Evolutionary conservation across 176 grass and related monocot genomes (phyloP), one percentile per base, ranked within the genome.

Genomic region (Zea mays): DNA sequence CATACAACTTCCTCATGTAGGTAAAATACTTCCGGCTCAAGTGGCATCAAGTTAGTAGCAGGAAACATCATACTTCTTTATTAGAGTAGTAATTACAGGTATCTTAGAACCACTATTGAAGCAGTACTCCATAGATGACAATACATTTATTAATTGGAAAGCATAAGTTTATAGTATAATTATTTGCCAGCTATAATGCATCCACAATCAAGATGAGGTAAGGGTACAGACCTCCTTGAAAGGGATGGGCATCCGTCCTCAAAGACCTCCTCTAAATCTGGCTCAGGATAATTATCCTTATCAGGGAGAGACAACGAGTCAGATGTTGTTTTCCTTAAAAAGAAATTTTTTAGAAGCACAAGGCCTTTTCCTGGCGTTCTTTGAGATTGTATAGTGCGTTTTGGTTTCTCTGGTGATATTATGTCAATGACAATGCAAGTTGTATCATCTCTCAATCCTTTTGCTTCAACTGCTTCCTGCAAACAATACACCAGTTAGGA

Each of bases 371-470:
- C 84, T 63, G 89, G 85, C 70, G 83, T 93, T 77, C 83, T 89
- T 75, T 74, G 85, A 69, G 74, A 70, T 40, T 84, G 85, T 38
- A 77, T 35, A 12, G 73, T 70, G 13, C 88, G 66, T 19, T 85
- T 93, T 33, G 55, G 20, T 83, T 89, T 99, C 82, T 96, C 90
- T 76, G 85, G 66, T 34, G 96, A 86, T 72, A 89, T 71, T 69
- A 99, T 85, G 84, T 99, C 96, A 76, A 99, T 67, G 3, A 99
- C 92, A 49, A 96, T 93, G 71, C 96, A 99, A 49, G 96, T 99
- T 17, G 96, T 99, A 85, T 99, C 96, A 39, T 99, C 96, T 80
- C 96, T 92, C 70, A 99, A 75, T 72, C 96, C 92, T 92, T 90
- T 96, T 76, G 84, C 62, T 41, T 89, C 90, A 40, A 99, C 86